These are phyloP conservation scores for Filobasidium uniguttulatum DNA, from an alignment of 1,284 basidiomycete species.

Conservation along the genomic window DNA sequence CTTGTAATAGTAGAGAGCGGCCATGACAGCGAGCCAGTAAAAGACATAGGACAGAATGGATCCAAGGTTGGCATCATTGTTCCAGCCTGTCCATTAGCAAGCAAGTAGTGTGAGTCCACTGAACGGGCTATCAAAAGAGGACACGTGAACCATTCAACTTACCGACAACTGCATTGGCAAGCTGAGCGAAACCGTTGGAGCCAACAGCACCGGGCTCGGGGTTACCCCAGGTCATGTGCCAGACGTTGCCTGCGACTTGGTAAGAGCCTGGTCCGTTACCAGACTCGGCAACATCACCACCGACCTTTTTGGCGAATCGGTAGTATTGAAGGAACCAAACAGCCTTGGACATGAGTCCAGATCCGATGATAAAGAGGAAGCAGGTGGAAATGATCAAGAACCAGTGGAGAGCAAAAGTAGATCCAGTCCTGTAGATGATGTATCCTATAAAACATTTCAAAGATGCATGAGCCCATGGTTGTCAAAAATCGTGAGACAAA, in stretches of 20 bases:
- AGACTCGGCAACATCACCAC: slow-evolving; percentile 60
- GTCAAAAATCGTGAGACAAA: neutral
- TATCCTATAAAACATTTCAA: slow-evolving; percentile 19
- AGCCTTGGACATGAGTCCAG: slow-evolving; percentile 69
- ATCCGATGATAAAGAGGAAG: slow-evolving; percentile 76
- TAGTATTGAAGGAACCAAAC: slow-evolving; percentile 54
- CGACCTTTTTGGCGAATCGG: slow-evolving; percentile 43
- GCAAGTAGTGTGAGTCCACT: no score
- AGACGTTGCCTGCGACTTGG: slow-evolving; percentile 63
- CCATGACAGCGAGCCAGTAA: slow-evolving; percentile 63
- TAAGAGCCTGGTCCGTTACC: slow-evolving; percentile 42
- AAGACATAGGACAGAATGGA: slow-evolving; percentile 58
- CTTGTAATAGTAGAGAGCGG: slow-evolving; percentile 53
- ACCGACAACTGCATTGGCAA: slow-evolving; percentile 38
- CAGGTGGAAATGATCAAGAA: slow-evolving; percentile 82
- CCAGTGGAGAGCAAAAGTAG: slow-evolving; percentile 42
- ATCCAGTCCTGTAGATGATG: slow-evolving; percentile 37
- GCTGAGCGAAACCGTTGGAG: slow-evolving; percentile 31
- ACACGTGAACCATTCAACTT: no score
- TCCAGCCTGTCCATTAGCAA: no score
- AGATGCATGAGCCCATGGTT: neutral
- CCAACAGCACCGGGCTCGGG: slow-evolving; percentile 44
- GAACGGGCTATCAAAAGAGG: no score
- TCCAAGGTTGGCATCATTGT: slow-evolving; percentile 45
- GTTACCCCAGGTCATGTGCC: slow-evolving; percentile 67